A percentile compares a stretch with the other conserved stretches of the same genome.
phyloP scores from a whole-genome alignment of 192 early-diverging fungal genomes.

The Powellomyces hirtus region DNA sequence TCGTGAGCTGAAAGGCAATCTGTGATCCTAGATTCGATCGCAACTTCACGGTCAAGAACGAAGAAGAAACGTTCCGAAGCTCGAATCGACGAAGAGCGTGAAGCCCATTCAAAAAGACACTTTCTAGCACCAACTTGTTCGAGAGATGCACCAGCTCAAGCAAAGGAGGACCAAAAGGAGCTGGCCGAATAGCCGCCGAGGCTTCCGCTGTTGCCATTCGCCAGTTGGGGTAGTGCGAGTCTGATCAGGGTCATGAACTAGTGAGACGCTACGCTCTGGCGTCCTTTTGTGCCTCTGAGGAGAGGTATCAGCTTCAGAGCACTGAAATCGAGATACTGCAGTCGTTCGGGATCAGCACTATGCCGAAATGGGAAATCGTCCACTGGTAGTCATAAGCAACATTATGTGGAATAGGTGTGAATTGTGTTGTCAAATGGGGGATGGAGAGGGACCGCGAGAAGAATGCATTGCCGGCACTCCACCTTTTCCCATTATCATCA shows the following conservation, averaged over 20 bases:
- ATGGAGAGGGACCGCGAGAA: too few relatives aligned
- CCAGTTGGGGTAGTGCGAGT: background rate
- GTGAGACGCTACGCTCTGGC: too few relatives aligned
- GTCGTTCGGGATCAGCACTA: too few relatives aligned
- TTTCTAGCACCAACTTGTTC: constrained; percentile 64
- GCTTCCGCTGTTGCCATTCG: constrained; percentile 1
- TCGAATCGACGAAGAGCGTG: constrained; percentile 72
- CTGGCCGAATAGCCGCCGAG: background rate
- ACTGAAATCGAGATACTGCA: too few relatives aligned
- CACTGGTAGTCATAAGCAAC: too few relatives aligned
- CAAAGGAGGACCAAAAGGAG: background rate
- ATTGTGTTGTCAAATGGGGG: too few relatives aligned
- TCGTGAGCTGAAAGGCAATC: constrained; percentile 80
- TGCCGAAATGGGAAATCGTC: too few relatives aligned
- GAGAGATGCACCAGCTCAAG: constrained; percentile 39
- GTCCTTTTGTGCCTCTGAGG: too few relatives aligned
- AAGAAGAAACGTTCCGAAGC: constrained; percentile 65
- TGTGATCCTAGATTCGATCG: constrained; percentile 75
- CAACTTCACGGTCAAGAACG: constrained; percentile 66
- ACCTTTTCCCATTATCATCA: too few relatives aligned
- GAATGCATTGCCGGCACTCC: too few relatives aligned
- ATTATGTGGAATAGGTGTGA: too few relatives aligned
- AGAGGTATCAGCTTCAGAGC: too few relatives aligned
- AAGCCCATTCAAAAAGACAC: constrained; percentile 80
- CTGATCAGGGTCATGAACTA: background rate